phyloP scores from a whole-genome alignment of 2,329 filamentous ascomycete genomes.

The Colletotrichum sp. region DNA sequence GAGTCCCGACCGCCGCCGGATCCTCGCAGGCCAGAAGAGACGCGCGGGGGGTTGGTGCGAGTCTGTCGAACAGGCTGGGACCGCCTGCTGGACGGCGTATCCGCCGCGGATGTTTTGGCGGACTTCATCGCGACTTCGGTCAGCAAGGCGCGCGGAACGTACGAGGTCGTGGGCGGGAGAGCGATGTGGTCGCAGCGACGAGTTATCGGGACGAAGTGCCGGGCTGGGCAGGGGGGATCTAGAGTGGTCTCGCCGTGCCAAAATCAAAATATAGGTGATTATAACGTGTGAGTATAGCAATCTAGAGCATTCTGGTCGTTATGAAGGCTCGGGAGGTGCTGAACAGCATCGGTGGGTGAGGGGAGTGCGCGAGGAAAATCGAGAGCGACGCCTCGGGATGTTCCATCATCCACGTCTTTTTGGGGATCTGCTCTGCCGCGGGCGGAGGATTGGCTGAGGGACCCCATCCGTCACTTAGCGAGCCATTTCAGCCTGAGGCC shows the following conservation, averaged over 20 bases:
- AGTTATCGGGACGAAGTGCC: not conserved
- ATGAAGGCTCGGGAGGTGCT: not conserved
- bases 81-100: constrained; percentile 57
- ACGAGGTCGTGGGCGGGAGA: not conserved
- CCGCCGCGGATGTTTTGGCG: constrained; percentile 50
- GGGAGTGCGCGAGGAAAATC: constrained; percentile 21
- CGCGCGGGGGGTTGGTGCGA: constrained; percentile 67
- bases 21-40: constrained; percentile 48
- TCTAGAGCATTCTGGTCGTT: constrained; percentile 12
- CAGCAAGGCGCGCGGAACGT: not conserved
- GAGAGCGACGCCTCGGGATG: constrained; percentile 15
- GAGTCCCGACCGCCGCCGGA: constrained; percentile 51
- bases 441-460: constrained; percentile 8
- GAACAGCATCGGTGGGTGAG: not conserved
- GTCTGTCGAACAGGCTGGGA: constrained; percentile 70
- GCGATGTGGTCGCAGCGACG: not conserved
- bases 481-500: constrained; percentile 19
- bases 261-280: not conserved
- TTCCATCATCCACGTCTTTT: constrained; percentile 19
- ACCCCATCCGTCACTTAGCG: constrained; percentile 13
- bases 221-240: not conserved
- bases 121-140: constrained; percentile 54
- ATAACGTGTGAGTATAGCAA: not conserved
- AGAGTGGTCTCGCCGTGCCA: not conserved
- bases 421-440: constrained; percentile 16